Base-by-base conservation (phyloP, 768 basidiomycete genomes). In the Macrolepiota fuliginosa region DNA sequence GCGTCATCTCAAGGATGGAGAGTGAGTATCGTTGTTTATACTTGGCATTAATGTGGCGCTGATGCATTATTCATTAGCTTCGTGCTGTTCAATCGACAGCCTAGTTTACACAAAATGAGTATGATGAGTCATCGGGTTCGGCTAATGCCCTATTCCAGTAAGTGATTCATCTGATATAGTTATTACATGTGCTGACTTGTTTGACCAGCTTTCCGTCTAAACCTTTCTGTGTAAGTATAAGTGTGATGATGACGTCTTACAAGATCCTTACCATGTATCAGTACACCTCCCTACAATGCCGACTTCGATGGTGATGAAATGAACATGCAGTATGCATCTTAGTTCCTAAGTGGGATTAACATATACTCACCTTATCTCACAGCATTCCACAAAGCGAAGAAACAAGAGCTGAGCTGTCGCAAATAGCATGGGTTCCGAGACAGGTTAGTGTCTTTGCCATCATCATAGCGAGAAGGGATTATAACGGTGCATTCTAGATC, bases 261-360 rank as follows among this genome's bases (percentile, higher is more conserved):
- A 63, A 63, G 63, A 63, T 64, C 71, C 74, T 73, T 74, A 57
- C 64, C 58, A 57, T 54, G 51, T 39, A 64, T 64, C 64, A 92
- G 90, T 58, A 98, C 95, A 11, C 94, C 96, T 39, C 97, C 97
- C 0, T 98, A 99, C 77, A 98, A 99, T 69, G 97, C 97, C 72
- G 97, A 99, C 77, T 99, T 98, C 76, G 97, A 98, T 70, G 97
- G 97, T 67, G 97, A 98, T 70, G 97, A 99, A 74, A 99, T 98
- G 97, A 98, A 99, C 78, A 92, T 98, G 91, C 97, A 98, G 94
- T 96, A 84, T 53, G 92, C 88, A n/a, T 58, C 35, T 1, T 27
- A 54, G n/a, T 19, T 32, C 35, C 19, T 45, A 35, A 12, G 12
- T 54, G 25, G 27, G 47, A 13, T n/a, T 27, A 19, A 29, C 35